Conservation (phyloP, 1,139 yeast genomes). For the Suhomyces chickasaworum region DNA sequence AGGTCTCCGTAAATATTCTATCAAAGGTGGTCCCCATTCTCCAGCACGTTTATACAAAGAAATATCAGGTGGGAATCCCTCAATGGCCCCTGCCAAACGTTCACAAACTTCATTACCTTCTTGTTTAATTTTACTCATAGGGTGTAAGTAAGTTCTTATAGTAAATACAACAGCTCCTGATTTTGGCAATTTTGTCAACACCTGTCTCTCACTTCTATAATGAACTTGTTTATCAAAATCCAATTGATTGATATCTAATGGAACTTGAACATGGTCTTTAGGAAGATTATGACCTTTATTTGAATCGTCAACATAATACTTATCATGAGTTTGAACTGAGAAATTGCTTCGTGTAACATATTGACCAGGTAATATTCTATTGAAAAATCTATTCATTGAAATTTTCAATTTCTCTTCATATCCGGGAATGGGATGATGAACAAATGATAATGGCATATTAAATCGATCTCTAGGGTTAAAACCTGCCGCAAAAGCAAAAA, state of each 20-base stretch:
- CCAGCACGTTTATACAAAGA: slow-evolving; percentile 38
- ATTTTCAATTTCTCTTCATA: slow-evolving; percentile 54
- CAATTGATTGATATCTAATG: slow-evolving; percentile 43
- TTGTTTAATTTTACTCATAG: slow-evolving; percentile 53
- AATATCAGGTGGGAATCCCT: slow-evolving; percentile 44
- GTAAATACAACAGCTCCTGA: slow-evolving; percentile 58
- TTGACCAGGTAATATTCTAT: slow-evolving; percentile 50
- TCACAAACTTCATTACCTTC: slow-evolving; percentile 52
- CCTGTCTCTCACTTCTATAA: slow-evolving; percentile 65
- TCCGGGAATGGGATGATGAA: slow-evolving; percentile 67
- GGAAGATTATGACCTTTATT: slow-evolving; percentile 51
- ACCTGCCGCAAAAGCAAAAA: slow-evolving; percentile 74
- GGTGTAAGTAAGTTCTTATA: slow-evolving; percentile 65
- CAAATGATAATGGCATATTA: slow-evolving; percentile 52
- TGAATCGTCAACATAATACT: slow-evolving; percentile 52
- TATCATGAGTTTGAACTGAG: slow-evolving; percentile 58
- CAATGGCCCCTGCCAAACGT: slow-evolving; percentile 43
- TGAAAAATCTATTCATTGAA: slow-evolving; percentile 65
- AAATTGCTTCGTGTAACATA: slow-evolving; percentile 64
- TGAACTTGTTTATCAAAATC: slow-evolving; percentile 58
- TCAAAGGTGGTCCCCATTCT: slow-evolving; percentile 45
- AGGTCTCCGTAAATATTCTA: slow-evolving; percentile 30
- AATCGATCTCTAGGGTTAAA: slow-evolving; percentile 64
- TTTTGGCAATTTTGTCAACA: slow-evolving; percentile 58
- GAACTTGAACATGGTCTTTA: slow-evolving; percentile 26